Conservation (phyloP, 2,329 filamentous ascomycete species). For the Exophiala viscosa region DNA sequence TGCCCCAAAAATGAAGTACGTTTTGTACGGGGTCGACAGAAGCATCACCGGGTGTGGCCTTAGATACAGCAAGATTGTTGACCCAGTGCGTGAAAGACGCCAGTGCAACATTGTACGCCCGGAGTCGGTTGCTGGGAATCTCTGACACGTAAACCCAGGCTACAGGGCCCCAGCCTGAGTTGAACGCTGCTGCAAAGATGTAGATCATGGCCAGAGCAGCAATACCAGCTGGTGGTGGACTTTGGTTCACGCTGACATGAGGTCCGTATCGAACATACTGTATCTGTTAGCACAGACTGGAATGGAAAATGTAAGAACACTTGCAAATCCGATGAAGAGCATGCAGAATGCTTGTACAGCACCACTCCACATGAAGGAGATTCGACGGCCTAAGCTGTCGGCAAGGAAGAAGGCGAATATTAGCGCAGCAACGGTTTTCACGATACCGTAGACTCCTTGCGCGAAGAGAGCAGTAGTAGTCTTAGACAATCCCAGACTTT, state of each 20-base stretch:
- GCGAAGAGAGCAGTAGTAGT: constrained; percentile 62
- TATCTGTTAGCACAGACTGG: not conserved
- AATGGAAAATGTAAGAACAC: not conserved
- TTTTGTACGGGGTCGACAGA: constrained; percentile 53
- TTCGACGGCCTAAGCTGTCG: constrained; percentile 65
- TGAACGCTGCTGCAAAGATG: constrained; percentile 67
- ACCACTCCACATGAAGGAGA: constrained; percentile 58
- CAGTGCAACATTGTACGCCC: constrained; percentile 64
- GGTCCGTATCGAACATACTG: constrained; percentile 59
- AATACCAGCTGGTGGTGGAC: constrained; percentile 64
- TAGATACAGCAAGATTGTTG: constrained; percentile 69
- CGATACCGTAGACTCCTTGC: constrained; percentile 68
- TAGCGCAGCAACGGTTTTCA: constrained; percentile 57
- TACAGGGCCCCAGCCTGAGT: constrained; percentile 65
- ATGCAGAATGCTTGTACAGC: constrained; percentile 60
- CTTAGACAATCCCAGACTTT: constrained; percentile 57
- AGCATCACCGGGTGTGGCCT: constrained; percentile 52
- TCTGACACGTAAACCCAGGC: constrained; percentile 71
- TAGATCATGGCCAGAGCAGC: constrained; percentile 68
- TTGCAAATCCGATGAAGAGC: constrained; percentile 63
- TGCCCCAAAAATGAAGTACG: constrained; percentile 65
- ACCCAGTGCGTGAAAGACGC: constrained; percentile 68
- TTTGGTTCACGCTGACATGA: constrained; percentile 47
- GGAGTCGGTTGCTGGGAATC: constrained; percentile 64
- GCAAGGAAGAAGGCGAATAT: constrained; percentile 53